phyloP scores from a whole-genome alignment of 2,329 filamentous ascomycete species.

The Colletotrichum sp. region DNA sequence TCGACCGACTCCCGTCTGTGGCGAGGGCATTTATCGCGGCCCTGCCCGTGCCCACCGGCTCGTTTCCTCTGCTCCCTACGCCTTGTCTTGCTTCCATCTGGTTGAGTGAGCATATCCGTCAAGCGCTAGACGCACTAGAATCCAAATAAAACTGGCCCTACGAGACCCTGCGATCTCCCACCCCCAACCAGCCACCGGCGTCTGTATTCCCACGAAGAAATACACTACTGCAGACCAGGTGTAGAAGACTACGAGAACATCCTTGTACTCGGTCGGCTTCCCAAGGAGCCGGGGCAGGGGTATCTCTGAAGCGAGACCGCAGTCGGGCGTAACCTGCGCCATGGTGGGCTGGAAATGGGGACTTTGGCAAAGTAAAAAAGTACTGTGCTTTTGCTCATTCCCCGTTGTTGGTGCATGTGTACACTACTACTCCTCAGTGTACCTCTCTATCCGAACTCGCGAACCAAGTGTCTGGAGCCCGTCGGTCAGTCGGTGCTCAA shows the following conservation, averaged over 20 bases:
- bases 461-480: not conserved
- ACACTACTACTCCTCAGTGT: not conserved
- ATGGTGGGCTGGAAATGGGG: not conserved
- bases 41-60: not conserved
- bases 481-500: not conserved
- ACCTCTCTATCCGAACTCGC: not conserved
- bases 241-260: not conserved
- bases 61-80: not conserved
- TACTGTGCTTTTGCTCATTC: not conserved
- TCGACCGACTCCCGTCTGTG: not conserved
- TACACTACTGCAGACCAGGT: not conserved
- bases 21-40: not conserved
- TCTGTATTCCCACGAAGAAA: not conserved
- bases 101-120: not conserved
- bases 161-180: not conserved
- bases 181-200: not conserved
- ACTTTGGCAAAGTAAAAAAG: not conserved
- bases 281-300: constrained; percentile 1
- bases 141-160: constrained; percentile 9
- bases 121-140: not conserved
- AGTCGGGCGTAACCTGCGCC: constrained; percentile 8
- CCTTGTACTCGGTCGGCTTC: not conserved
- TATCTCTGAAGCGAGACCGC: not conserved
- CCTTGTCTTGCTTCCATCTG: not conserved
- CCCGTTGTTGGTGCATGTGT: not conserved